Percentiles rank a stretch among this genome's conserved stretches.
Evolutionary conservation across 2,329 filamentous ascomycete genomes (phyloP).

Genomic region (Lasiodiplodia hormozganensis): DNA sequence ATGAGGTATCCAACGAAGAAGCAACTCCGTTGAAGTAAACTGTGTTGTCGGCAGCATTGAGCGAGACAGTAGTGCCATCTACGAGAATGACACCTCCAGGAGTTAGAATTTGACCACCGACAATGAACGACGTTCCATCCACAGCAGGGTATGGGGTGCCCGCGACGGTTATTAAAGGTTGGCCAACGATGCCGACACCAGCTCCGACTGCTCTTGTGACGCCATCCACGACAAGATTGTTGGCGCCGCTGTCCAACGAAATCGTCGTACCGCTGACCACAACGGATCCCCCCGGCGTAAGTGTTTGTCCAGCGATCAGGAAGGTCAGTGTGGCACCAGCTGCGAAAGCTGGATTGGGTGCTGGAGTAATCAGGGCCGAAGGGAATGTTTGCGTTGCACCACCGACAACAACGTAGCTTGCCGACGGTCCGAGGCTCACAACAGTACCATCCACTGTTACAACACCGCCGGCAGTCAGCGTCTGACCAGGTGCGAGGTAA

Average conservation of each 20-base stretch:
- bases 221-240: conserved; percentile 38
- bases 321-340: conserved; percentile 35
- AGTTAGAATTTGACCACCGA: conserved; percentile 37
- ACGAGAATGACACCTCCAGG: conserved; percentile 36
- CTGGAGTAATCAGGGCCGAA: conserved; percentile 30
- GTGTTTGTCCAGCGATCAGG: conserved; percentile 31
- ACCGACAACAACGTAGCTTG: conserved; percentile 49
- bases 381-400: conserved; percentile 45
- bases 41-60: conserved; percentile 29
- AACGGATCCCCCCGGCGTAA: conserved; percentile 36
- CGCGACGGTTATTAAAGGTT: conserved; percentile 32
- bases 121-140: conserved; percentile 27
- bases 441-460: conserved; percentile 48
- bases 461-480: conserved; percentile 47
- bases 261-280: conserved; percentile 36
- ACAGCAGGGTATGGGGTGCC: conserved; percentile 26
- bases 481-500: conserved; percentile 48
- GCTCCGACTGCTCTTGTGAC: conserved; percentile 30
- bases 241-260: conserved; percentile 34
- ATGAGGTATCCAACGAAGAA: conserved; percentile 5
- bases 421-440: conserved; percentile 49
- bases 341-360: conserved; percentile 36
- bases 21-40: conserved; percentile 32
- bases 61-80: conserved; percentile 30
- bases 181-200: neutral